Percentiles rank a stretch among this genome's conserved stretches.
Evolutionary conservation across 106 monocot species (phyloP).

Genomic region (Platanthera zijinensis): DNA sequence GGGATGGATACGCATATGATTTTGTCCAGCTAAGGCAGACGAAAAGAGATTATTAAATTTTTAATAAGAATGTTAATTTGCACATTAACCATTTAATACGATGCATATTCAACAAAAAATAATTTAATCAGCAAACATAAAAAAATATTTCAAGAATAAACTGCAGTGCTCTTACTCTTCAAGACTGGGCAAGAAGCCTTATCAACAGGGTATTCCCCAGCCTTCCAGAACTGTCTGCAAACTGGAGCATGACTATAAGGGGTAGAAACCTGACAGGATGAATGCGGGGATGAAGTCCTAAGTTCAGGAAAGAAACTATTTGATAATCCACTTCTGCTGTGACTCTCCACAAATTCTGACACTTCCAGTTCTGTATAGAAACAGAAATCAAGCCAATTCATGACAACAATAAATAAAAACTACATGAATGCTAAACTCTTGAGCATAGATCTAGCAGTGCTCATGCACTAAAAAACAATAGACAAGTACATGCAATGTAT

Average conservation of each 20-base stretch:
- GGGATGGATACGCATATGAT: slow-evolving; percentile 65
- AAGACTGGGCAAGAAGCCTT: not conserved
- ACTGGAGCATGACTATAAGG: slow-evolving; percentile 6
- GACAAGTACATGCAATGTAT: not conserved
- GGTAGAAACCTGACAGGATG: not conserved
- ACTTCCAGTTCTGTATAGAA: not conserved
- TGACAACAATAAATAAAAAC: not conserved
- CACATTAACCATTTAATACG: not conserved
- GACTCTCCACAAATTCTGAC: not conserved
- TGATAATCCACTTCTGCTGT: not conserved
- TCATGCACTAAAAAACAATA: too few species aligned
- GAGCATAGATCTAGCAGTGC: not conserved
- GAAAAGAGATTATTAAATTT: not conserved
- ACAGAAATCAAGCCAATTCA: not conserved
- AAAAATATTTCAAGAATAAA: not conserved
- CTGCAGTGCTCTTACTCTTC: slow-evolving; percentile 19
- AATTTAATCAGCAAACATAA: not conserved
- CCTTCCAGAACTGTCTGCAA: slow-evolving; percentile 80
- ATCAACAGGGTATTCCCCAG: slow-evolving; percentile 60
- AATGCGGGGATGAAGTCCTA: slow-evolving; percentile 10
- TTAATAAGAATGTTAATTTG: not conserved
- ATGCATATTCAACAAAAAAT: not conserved
- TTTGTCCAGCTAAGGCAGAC: slow-evolving; percentile 37
- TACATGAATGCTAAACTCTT: not conserved
- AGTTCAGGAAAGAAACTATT: slow-evolving; percentile 4